phyloP scores from a whole-genome alignment of 2,329 filamentous ascomycete genomes.

The Aureobasidium sp. region DNA sequence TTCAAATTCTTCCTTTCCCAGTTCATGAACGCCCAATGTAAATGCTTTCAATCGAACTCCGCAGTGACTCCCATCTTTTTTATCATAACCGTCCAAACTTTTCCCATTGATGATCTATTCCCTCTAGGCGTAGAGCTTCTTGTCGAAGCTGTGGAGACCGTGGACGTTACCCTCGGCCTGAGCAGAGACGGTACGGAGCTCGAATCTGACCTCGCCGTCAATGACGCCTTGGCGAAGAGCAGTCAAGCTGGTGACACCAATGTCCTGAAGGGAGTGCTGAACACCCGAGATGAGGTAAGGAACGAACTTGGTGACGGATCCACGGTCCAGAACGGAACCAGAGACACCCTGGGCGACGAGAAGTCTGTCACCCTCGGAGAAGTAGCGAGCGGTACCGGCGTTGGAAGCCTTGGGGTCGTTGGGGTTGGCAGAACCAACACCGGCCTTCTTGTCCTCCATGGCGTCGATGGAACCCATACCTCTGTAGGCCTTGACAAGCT shows the following conservation, averaged over 20 bases:
- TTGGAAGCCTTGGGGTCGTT: constrained; percentile 69
- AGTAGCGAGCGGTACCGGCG: constrained; percentile 94
- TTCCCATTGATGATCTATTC: background rate
- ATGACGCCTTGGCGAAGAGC: constrained; percentile 70
- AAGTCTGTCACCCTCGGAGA: constrained; percentile 91
- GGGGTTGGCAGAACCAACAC: constrained; percentile 46
- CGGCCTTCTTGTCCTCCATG: constrained; percentile 98
- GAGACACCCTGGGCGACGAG: constrained; percentile 96
- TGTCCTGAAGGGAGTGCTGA: constrained; percentile 96
- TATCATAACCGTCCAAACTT: constrained; percentile 1
- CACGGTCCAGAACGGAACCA: constrained; percentile 73
- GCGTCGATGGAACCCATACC: constrained; percentile 98
- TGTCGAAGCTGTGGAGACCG: constrained; percentile 95
- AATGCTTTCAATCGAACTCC: constrained; percentile 15
- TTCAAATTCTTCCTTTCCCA: constrained; percentile 4
- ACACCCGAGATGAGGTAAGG: constrained; percentile 92
- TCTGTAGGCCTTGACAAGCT: constrained; percentile 98
- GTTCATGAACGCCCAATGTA: constrained; percentile 14
- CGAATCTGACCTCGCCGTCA: constrained; percentile 76
- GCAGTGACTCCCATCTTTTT: constrained; percentile 10
- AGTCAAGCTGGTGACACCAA: constrained; percentile 72
- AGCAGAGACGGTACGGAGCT: constrained; percentile 87
- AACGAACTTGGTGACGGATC: constrained; percentile 87
- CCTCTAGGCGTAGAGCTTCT: constrained; percentile 87
- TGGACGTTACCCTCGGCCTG: constrained; percentile 96